Evolutionary conservation across 768 basidiomycete species (phyloP).

Genomic region (Coprinopsis strossmayeri): DNA sequence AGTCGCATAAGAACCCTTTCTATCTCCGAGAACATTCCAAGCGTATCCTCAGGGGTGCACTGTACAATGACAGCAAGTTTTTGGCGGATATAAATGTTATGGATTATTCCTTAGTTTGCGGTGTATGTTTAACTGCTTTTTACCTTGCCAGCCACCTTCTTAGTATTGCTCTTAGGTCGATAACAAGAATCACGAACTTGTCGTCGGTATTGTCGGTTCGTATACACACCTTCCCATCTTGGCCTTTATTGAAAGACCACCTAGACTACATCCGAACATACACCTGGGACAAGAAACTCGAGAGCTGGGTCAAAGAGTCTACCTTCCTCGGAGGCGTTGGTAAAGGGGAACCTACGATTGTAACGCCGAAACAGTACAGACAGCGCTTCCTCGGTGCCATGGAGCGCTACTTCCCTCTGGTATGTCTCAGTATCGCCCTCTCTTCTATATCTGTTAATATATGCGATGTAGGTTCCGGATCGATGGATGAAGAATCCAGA

Average conservation of each 20-base stretch:
- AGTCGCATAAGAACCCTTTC: slow-evolving; percentile 80
- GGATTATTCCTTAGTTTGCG: slow-evolving; percentile 96
- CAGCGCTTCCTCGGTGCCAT: slow-evolving; percentile 82
- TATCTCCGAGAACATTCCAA: slow-evolving; percentile 97
- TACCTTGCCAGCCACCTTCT: neutral
- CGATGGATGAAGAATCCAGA: slow-evolving; percentile 89
- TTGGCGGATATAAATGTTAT: slow-evolving; percentile 91
- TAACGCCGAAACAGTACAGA: slow-evolving; percentile 92
- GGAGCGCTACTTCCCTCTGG: slow-evolving; percentile 86
- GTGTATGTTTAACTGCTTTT: slow-evolving; percentile 27
- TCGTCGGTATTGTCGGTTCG: slow-evolving; percentile 94
- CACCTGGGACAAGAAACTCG: slow-evolving; percentile 97
- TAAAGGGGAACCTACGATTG: slow-evolving; percentile 91
- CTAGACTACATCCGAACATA: slow-evolving; percentile 92
- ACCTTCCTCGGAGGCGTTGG: slow-evolving; percentile 79
- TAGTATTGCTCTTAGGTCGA: slow-evolving; percentile 53
- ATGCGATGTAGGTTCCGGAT: slow-evolving; percentile 60
- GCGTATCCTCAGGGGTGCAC: slow-evolving; percentile 80
- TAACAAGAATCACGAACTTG: slow-evolving; percentile 79
- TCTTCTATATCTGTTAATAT: slow-evolving; percentile 8
- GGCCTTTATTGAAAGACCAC: slow-evolving; percentile 3
- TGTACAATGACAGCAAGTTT: slow-evolving; percentile 95
- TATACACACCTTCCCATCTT: slow-evolving; percentile 6
- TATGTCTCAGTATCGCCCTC: slow-evolving; percentile 28
- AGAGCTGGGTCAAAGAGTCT: slow-evolving; percentile 97